Evolutionary conservation across 495 filamentous ascomycete species (phyloP), one percentile per base, ranked within the genome.

Genomic region (Saxispiralis lemnorum): DNA sequence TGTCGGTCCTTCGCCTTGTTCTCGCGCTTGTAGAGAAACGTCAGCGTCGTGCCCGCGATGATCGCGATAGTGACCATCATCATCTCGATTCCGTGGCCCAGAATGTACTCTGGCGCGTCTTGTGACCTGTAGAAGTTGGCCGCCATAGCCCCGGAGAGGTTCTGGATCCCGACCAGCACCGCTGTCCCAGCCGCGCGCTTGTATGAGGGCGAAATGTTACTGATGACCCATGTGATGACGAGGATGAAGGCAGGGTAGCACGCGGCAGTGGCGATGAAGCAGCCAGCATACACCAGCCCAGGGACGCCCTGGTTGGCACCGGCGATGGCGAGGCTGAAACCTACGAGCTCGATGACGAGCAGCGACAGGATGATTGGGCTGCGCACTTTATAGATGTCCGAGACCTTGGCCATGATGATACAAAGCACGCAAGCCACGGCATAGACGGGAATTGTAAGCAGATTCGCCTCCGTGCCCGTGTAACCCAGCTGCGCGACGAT

Each of bases 171-270:
- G 46, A 88, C 84, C 30, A 81, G 76, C 2, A 86, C 61, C 0
- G 79, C 82, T 71, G 84, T 81, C 0, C 75, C 82, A 2, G 72
- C 74, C 7, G 73, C 70, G 1, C 81, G 66, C 57, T 86, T 86
- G 38, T 79, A 78, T 43, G 68, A 71, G 0, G 79, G 79, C 0
- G 75, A 69, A 11, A 86, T 63, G 51, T 87, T 85, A 54, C 77
- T 81, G 11, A 63, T 67, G 7, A 80, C 59, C 80, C 81, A 88
- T 10, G 73, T 70, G 45, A 88, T 28, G 24, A 9, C 9, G 1
- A 76, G 76, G 0, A 82, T 78, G 14, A 76, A 70, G 0, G 67
- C 64, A 0, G 70, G 66, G 46, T 70, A 79, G 48, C 71, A 66
- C 40, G 76, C 76, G 33, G 72, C 73, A 0, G 79, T 71, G 1